Conservation (phyloP, 2,329 filamentous ascomycete genomes). For the Diplocarpon rosae region DNA sequence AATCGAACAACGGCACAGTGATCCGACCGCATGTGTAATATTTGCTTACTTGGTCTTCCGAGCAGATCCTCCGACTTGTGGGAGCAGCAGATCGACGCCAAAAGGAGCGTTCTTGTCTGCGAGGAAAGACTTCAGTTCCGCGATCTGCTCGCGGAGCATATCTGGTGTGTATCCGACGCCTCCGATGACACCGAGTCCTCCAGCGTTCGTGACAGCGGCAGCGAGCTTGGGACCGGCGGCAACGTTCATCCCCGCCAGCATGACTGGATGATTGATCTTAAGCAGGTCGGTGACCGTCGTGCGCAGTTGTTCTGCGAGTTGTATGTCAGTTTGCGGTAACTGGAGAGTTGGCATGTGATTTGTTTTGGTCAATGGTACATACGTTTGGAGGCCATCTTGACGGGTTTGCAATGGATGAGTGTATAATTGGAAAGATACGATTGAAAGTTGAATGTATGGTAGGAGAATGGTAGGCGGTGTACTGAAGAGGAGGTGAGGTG, state of each 20-base stretch:
- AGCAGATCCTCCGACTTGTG: constrained; percentile 87
- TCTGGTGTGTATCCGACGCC: constrained; percentile 94
- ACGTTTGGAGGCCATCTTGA: constrained; percentile 70
- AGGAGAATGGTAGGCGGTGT: not conserved
- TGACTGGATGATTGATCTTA: constrained; percentile 91
- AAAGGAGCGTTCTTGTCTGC: constrained; percentile 89
- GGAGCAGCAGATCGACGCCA: constrained; percentile 84
- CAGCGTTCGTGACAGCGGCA: constrained; percentile 92
- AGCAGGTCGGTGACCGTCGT: constrained; percentile 92
- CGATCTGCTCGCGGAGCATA: constrained; percentile 91
- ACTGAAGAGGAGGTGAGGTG: constrained; percentile 4
- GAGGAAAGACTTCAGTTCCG: constrained; percentile 82
- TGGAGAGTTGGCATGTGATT: constrained; percentile 18
- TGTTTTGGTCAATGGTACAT: constrained; percentile 29
- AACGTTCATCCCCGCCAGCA: constrained; percentile 98
- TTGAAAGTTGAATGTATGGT: not conserved
- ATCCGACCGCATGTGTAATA: not conserved
- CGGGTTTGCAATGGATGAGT: constrained; percentile 10
- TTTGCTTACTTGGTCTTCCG: constrained; percentile 75
- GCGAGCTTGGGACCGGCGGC: constrained; percentile 93
- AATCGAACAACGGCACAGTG: constrained; percentile 5
- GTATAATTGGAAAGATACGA: constrained; percentile 1
- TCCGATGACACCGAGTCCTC: constrained; percentile 91
- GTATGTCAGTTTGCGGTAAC: constrained; percentile 18
- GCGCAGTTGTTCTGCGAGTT: constrained; percentile 63